Conservation (phyloP, 305 asterid genomes). For the Fraxinus angustifolia region DNA sequence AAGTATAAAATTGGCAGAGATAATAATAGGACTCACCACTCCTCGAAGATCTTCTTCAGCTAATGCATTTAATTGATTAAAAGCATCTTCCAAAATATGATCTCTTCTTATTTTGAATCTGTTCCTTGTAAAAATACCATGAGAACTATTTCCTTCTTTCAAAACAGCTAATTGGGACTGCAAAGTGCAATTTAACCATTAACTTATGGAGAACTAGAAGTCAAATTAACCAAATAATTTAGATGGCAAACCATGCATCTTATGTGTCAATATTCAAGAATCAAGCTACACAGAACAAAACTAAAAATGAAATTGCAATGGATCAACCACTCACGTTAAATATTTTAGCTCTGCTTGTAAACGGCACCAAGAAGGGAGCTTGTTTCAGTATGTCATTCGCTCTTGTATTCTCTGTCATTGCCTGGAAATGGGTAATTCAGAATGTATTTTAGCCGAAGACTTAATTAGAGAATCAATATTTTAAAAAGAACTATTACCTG, state of each 20-base stretch:
- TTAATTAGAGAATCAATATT: constrained; percentile 7
- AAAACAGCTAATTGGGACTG: constrained; percentile 79
- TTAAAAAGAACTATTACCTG: constrained; percentile 55
- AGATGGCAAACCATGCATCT: constrained; percentile 9
- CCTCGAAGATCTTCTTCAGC: constrained; percentile 88
- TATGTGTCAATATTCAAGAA: constrained; percentile 5
- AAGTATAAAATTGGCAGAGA: neutral
- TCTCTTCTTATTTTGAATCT: constrained; percentile 86
- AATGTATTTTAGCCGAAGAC: constrained; percentile 8
- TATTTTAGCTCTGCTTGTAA: constrained; percentile 90
- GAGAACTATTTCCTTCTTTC: constrained; percentile 55
- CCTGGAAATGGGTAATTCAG: constrained; percentile 46
- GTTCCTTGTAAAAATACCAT: constrained; percentile 53
- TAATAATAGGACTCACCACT: constrained; percentile 45
- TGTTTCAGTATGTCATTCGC: constrained; percentile 81
- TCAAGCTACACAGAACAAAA: constrained; percentile 8
- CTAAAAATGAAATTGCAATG: constrained; percentile 13
- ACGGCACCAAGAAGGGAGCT: constrained; percentile 96
- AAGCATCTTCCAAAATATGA: constrained; percentile 86
- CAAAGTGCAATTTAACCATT: constrained; percentile 28
- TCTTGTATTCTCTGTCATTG: constrained; percentile 72
- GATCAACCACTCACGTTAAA: constrained; percentile 64
- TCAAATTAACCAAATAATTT: neutral
- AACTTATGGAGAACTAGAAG: constrained; percentile 8
- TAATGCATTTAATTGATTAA: constrained; percentile 67